Base-by-base conservation (phyloP, 208 protist genomes). In the Leishmania amazonensis region DNA sequence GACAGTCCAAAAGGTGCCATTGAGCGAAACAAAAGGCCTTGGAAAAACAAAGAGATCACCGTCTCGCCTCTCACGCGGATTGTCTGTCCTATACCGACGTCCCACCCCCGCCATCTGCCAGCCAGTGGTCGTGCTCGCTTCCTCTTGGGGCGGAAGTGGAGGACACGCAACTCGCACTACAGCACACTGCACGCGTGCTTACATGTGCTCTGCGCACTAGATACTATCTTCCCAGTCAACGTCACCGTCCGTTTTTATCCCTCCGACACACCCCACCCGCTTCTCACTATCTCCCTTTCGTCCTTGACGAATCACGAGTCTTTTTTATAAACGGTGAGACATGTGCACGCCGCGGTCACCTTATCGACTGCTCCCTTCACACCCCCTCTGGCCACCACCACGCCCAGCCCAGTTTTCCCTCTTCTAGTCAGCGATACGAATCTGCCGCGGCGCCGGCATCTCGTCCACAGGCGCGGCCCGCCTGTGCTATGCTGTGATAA, bases 381-480 rank as follows among this genome's bases (percentile, higher is more conserved):
- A 19, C 15, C 31, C 31, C 31, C 31, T 35, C 31, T 35, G 31
- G 31, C 31, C 40, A 11, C 67, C 31, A 3, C 62, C 31, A 3
- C 31, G 5, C 13, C 17, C 67, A 31, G 57, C 28, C 0, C 19
- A 62, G 8, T 17, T 62, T 9, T 0, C 2, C 0, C 1, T 15
- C 24, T n/a, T 62, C 24, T n/a, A 13, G 15, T 74, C 42, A 9
- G 6, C 6, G 3, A 21, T 24, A 19, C 17, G 1, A 35, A 13
- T 31, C 45, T 17, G 21, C 49, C 68, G 68, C 68, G 68, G n/a
- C 68, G 68, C 68, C 68, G 45, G 49, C 45, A 74, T 74, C 68
- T 49, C 28, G 68, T 35, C 42, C 11, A 53, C 68, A 53, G 45
- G 9, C n/a, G 42, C 68, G 68, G 21, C 45, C 42, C 45, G 45